Conservation (phyloP, 208 protist species). For the Trypanosoma mega region DNA sequence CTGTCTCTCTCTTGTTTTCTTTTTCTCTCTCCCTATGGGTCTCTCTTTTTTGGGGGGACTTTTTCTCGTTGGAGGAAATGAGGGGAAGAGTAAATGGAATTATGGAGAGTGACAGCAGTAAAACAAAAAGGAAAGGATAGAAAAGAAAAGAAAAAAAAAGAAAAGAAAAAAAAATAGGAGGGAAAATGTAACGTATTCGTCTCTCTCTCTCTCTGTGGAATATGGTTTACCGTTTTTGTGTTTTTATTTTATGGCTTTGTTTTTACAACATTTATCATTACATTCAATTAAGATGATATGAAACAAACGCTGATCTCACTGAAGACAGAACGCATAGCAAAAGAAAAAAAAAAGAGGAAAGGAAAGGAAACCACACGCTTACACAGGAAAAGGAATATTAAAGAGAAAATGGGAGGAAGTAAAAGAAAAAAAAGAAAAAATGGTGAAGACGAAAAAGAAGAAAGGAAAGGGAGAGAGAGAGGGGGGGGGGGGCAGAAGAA, state of each 20-base stretch:
- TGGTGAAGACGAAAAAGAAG: neutral
- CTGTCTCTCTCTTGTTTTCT: neutral
- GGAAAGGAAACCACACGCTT: neutral
- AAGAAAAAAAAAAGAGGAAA: no score
- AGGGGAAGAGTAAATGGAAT: neutral
- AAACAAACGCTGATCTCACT: no score
- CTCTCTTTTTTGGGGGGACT: no score
- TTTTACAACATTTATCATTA: no score
- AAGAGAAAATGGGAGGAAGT: neutral
- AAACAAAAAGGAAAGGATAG: neutral
- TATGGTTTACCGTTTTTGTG: neutral
- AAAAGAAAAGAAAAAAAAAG: slow-evolving; percentile 11
- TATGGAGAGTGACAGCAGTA: neutral
- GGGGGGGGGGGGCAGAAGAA: neutral
- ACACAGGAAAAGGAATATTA: slow-evolving; percentile 11
- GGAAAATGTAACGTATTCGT: no score
- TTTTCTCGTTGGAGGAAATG: no score
- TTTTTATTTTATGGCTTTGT: slow-evolving; percentile 5
- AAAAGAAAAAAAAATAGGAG: neutral
- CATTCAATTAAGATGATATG: no score
- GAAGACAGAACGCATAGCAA: no score
- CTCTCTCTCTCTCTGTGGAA: neutral
- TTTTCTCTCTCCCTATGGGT: neutral
- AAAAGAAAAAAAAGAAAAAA: slow-evolving; percentile 8
- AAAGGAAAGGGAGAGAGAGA: slow-evolving; percentile 21